Evolutionary conservation across 768 basidiomycete genomes (phyloP).

Genomic region (Leccinum aurantiacum): DNA sequence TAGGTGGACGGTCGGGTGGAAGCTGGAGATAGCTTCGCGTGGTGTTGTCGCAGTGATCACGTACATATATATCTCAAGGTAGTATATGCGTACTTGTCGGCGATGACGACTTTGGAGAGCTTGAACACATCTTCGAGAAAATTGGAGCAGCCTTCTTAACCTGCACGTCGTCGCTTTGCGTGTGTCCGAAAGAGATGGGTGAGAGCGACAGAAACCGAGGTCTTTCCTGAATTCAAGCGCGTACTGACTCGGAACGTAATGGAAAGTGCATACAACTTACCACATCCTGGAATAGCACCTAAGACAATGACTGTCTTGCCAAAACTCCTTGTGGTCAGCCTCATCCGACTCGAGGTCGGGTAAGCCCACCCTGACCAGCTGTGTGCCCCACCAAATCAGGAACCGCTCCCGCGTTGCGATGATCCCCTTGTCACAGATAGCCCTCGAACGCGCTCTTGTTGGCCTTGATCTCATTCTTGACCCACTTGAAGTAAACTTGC

Average conservation of each 20-base stretch:
- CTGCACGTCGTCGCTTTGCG: constrained; percentile 88
- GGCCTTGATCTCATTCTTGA: constrained; percentile 68
- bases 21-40: constrained; percentile 48
- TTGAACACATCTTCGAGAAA: constrained; percentile 68
- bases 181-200: constrained; percentile 84
- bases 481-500: constrained; percentile 78
- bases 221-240: constrained; percentile 66
- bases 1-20: constrained; percentile 60
- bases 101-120: constrained; percentile 79
- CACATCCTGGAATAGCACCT: constrained; percentile 89
- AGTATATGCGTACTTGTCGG: constrained; percentile 71
- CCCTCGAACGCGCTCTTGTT: constrained; percentile 59
- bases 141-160: constrained; percentile 61
- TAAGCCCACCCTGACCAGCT: constrained; percentile 42
- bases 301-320: constrained; percentile 86
- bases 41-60: constrained; percentile 54
- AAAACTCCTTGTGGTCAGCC: constrained; percentile 36
- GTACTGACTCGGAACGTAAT: not conserved
- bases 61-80: not conserved
- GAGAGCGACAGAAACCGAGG: constrained; percentile 80
- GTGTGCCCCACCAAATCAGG: constrained; percentile 59
- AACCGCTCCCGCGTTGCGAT: constrained; percentile 81
- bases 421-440: constrained; percentile 77
- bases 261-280: constrained; percentile 42
- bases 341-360: constrained; percentile 21